Percentiles rank a stretch among this genome's conserved stretches.
These are phyloP conservation scores for Aspergillus olivimuriae DNA, from an alignment of 495 filamentous ascomycete species.

Conservation along the genomic window DNA sequence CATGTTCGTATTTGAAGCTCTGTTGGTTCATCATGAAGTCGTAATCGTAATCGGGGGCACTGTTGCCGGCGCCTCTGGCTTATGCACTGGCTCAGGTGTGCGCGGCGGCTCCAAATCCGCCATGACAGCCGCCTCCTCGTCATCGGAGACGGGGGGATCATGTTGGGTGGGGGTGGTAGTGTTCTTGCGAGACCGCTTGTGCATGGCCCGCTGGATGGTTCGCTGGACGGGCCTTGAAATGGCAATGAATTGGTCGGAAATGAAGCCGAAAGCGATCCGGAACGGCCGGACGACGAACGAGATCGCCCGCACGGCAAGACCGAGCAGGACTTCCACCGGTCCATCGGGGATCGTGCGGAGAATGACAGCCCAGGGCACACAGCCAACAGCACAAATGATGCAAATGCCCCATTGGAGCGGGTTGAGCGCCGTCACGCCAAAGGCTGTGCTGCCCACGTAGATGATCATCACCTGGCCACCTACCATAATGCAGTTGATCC, in stretches of 20 bases:
- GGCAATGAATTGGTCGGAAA: constrained; percentile 14
- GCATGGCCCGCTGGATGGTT: constrained; percentile 13
- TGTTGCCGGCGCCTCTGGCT: constrained; percentile 7
- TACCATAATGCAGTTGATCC: constrained; percentile 75
- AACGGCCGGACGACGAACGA: constrained; percentile 26
- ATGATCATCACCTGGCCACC: constrained; percentile 77
- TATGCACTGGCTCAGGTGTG: constrained; percentile 14
- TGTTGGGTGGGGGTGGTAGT: background rate
- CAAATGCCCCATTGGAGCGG: constrained; percentile 71
- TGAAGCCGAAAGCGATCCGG: constrained; percentile 9
- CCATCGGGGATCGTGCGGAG: constrained; percentile 63
- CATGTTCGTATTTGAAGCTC: no score
- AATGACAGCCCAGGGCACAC: constrained; percentile 66
- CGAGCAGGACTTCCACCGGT: constrained; percentile 42
- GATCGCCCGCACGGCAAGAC: constrained; percentile 20
- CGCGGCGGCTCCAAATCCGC: constrained; percentile 8
- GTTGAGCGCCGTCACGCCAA: constrained; percentile 62
- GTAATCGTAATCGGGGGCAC: constrained; percentile 37
- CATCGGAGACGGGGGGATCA: constrained; percentile 2
- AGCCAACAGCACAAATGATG: constrained; percentile 62
- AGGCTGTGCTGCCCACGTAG: constrained; percentile 66
- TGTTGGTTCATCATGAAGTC: constrained; percentile 22
- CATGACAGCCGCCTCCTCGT: constrained; percentile 9
- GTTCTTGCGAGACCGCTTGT: no score
- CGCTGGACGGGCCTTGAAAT: constrained; percentile 21